Evolutionary conservation across 2,329 filamentous ascomycete genomes (phyloP).

Genomic region (Paecilomyces niveus): DNA sequence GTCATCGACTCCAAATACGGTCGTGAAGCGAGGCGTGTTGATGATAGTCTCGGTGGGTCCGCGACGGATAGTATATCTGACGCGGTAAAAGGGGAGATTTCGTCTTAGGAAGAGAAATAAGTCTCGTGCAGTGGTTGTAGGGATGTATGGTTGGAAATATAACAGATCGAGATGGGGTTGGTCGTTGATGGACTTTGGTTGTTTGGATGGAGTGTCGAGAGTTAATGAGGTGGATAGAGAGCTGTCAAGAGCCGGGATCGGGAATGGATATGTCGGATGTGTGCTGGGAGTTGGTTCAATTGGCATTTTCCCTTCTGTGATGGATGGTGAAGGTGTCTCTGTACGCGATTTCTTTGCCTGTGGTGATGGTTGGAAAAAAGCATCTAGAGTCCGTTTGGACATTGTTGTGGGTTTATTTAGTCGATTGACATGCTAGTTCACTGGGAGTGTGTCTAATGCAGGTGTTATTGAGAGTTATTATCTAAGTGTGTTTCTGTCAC

Average conservation of each 20-base stretch:
- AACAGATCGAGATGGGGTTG: constrained; percentile 65
- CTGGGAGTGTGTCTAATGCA: no score
- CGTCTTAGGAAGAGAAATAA: constrained; percentile 65
- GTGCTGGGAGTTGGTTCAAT: constrained; percentile 18
- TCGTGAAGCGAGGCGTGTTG: constrained; percentile 54
- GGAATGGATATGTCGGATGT: constrained; percentile 48
- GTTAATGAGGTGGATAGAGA: constrained; percentile 36
- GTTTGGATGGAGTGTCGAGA: constrained; percentile 41
- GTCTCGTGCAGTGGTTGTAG: constrained; percentile 46
- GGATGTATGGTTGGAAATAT: constrained; percentile 68
- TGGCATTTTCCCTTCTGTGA: constrained; percentile 19
- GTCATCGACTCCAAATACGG: constrained; percentile 56
- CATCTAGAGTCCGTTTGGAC: constrained; percentile 58
- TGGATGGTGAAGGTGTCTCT: constrained; percentile 33
- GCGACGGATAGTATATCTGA: constrained; percentile 65
- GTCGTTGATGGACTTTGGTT: constrained; percentile 54
- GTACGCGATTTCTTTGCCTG: constrained; percentile 11
- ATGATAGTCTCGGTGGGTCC: constrained; percentile 57
- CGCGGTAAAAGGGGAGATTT: constrained; percentile 69
- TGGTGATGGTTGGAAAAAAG: constrained; percentile 54
- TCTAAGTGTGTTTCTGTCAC: background rate
- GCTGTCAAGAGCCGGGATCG: constrained; percentile 35
- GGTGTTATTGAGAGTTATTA: no score
- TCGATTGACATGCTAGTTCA: background rate
- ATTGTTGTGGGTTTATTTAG: constrained; percentile 11